Evolutionary conservation across 306 rosid genomes (phyloP).

Genomic region (Pueraria montana): DNA sequence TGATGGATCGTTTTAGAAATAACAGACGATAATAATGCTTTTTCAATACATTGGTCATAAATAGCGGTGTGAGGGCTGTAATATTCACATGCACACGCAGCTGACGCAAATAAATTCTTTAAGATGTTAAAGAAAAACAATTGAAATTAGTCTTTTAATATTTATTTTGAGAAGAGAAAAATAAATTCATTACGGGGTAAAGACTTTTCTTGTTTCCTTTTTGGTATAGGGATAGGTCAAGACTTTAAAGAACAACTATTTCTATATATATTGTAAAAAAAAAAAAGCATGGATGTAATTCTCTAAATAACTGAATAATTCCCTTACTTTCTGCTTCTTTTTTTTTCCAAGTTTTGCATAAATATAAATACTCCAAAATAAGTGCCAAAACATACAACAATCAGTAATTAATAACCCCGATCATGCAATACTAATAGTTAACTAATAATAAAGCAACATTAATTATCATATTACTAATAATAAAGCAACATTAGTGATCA

Average conservation of each 20-base stretch:
- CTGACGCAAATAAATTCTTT: not conserved
- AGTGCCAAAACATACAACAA: not conserved
- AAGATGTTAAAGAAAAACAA: not conserved
- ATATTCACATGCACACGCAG: slow-evolving; percentile 7
- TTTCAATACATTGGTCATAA: not conserved
- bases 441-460: no score
- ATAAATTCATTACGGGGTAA: not conserved
- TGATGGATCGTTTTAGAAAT: not conserved
- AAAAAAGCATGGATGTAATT: not conserved
- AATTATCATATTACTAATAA: no score
- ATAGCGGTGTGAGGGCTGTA: not conserved
- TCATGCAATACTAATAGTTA: not conserved
- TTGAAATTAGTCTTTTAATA: not conserved
- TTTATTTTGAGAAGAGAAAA: slow-evolving; percentile 21
- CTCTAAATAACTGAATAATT: not conserved
- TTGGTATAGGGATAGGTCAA: not conserved
- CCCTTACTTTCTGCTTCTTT: not conserved
- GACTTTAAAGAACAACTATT: not conserved
- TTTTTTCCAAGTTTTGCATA: not conserved
- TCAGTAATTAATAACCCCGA: not conserved
- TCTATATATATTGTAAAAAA: not conserved
- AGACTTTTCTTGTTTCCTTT: not conserved
- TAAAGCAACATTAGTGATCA: slow-evolving; percentile 5
- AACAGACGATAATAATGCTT: not conserved
- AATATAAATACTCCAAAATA: not conserved